These are phyloP conservation scores for Patellaria atrata DNA, from an alignment of 495 filamentous ascomycete genomes.

Conservation along the genomic window DNA sequence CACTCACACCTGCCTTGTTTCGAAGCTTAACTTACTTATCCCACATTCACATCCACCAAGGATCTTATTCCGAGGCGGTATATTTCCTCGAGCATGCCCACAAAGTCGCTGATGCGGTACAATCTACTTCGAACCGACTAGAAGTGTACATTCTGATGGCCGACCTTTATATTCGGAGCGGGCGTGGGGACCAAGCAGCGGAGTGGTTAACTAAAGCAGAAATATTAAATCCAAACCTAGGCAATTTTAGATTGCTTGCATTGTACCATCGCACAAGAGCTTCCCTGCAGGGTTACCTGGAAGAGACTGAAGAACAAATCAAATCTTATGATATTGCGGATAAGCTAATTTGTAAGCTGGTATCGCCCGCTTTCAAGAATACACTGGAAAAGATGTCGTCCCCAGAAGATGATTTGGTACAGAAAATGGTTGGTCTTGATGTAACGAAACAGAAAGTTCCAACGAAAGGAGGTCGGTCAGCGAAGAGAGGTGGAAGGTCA, in stretches of 20 bases:
- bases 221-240: too few relatives aligned
- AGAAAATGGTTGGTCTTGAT: constrained; percentile 7
- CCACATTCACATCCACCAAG: constrained; percentile 61
- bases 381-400: constrained; percentile 2
- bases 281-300: too few relatives aligned
- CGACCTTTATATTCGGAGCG: too few relatives aligned
- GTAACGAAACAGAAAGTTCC: background rate
- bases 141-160: constrained; percentile 4
- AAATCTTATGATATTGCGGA: constrained; percentile 23
- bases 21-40: constrained; percentile 56
- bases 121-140: too few relatives aligned
- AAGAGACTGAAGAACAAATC: constrained; percentile 21
- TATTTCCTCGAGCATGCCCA: constrained; percentile 77
- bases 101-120: constrained; percentile 58
- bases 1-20: constrained; percentile 56
- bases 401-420: constrained; percentile 3
- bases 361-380: constrained; percentile 5
- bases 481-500: constrained; percentile 9
- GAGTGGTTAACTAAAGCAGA: too few relatives aligned
- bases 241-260: too few relatives aligned
- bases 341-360: constrained; percentile 6
- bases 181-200: constrained; percentile 48
- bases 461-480: constrained; percentile 1
- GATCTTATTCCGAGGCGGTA: constrained; percentile 77
- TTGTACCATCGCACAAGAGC: too few relatives aligned